Percentiles rank a stretch among this genome's conserved stretches.
Conservation (phyloP, 1,284 basidiomycete species). For the Ustilago hordei region DNA sequence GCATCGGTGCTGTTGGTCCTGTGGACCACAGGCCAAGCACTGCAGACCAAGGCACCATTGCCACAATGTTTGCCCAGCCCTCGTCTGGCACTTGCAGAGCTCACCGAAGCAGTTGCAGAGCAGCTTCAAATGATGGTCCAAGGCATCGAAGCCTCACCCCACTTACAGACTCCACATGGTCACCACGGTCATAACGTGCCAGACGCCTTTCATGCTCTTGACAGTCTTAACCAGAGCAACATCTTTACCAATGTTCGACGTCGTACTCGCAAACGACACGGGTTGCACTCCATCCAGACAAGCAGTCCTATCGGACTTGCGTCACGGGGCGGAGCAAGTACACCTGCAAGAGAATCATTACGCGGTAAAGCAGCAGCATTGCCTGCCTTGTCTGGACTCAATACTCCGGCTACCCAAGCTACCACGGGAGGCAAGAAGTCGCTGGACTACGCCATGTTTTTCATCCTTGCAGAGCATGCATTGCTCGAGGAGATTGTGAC, state of each 20-base stretch:
- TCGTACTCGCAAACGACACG: constrained; percentile 25
- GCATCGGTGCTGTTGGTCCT: constrained; percentile 71
- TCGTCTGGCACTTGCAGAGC: constrained; percentile 64
- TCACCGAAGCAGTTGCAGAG: constrained; percentile 54
- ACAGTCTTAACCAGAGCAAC: constrained; percentile 24
- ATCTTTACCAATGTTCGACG: constrained; percentile 26
- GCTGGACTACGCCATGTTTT: constrained; percentile 55
- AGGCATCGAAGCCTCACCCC: constrained; percentile 5
- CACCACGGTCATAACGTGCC: constrained; percentile 11
- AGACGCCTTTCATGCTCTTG: constrained; percentile 44
- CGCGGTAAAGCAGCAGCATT: not conserved
- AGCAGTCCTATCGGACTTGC: constrained; percentile 12
- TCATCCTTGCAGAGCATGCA: constrained; percentile 62
- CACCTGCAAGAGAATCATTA: not conserved
- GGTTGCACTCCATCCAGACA: constrained; percentile 61
- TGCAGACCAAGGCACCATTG: constrained; percentile 71
- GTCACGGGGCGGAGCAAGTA: constrained; percentile 8
- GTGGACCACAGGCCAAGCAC: constrained; percentile 71
- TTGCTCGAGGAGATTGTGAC: constrained; percentile 56
- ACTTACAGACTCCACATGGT: not conserved
- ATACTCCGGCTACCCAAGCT: constrained; percentile 12
- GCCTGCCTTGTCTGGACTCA: constrained; percentile 3
- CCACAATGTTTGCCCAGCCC: constrained; percentile 72
- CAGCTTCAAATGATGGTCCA: constrained; percentile 31
- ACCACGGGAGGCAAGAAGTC: constrained; percentile 12